These are phyloP conservation scores for Candida oleophila DNA, from an alignment of 805 yeast species.

Conservation along the genomic window DNA sequence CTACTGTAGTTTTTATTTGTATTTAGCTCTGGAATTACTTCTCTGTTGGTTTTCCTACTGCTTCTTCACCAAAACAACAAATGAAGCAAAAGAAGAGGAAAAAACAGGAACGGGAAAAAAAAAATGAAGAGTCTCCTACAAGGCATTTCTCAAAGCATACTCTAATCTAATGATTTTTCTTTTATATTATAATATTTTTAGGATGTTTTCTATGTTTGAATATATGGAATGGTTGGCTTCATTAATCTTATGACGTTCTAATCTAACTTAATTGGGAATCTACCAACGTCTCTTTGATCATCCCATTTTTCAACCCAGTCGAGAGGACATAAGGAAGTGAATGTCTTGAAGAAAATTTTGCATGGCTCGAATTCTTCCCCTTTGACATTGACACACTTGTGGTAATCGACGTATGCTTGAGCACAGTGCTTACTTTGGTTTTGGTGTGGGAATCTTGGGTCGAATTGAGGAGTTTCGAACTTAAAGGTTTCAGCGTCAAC, in stretches of 20 bases:
- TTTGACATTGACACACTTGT: slow-evolving; percentile 92
- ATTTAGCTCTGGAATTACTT: too few species aligned
- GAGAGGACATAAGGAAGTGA: slow-evolving; percentile 79
- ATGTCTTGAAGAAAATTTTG: slow-evolving; percentile 89
- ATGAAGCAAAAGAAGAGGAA: too few species aligned
- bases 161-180: not conserved
- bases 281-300: slow-evolving; percentile 68
- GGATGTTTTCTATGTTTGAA: slow-evolving; percentile 1
- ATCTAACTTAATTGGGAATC: slow-evolving; percentile 42
- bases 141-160: too few species aligned
- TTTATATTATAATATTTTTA: not conserved
- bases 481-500: slow-evolving; percentile 40
- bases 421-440: slow-evolving; percentile 99
- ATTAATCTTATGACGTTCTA: slow-evolving; percentile 11
- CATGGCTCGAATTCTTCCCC: slow-evolving; percentile 99
- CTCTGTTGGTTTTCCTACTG: too few species aligned
- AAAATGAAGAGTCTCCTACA: too few species aligned
- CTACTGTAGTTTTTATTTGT: too few species aligned
- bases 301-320: slow-evolving; percentile 89
- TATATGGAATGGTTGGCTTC: not conserved
- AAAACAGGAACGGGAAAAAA: too few species aligned
- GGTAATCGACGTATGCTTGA: slow-evolving; percentile 97
- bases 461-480: slow-evolving; percentile 55
- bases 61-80: too few species aligned
- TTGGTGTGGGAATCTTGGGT: slow-evolving; percentile 93